Base-by-base conservation (phyloP, 2,329 filamentous ascomycete genomes). In the Cladosporium colombiae region DNA sequence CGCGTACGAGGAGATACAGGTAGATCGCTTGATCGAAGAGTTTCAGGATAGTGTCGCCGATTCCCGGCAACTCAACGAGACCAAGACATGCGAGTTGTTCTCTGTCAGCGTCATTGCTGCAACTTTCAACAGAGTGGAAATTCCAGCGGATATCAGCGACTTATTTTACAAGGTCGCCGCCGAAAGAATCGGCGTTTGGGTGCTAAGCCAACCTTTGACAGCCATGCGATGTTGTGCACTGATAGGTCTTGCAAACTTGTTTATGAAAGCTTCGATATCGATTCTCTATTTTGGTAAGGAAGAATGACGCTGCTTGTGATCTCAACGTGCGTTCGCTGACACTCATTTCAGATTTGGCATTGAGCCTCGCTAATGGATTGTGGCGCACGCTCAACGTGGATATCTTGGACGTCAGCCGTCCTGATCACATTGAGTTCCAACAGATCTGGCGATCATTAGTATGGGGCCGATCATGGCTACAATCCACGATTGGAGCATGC, bases 401-500 rank as follows among this genome's bases (percentile, higher is more conserved):
- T 1, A 27, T 16, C 16, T 13, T 63, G 18, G 60, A 63, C 5
- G 40, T 63, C 31, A 16, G 46, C 16, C 50, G 23, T 18, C 10
- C 60, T 2, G 60, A 63, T 29, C 60, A 63, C 50, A 25, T 63
- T 5, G 60, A 63, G 5, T 13, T 55, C 18, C 60, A 63, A 33
- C 35, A 27, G n/a, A 16, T 63, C 6, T 63, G 60, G 60, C 60
- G 60, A 25, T 63, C 60, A 23, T 18, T 63, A 25, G 60, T 55
- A 8, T 63, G 53, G 16, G 50, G 60, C 11, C 60, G 60, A 13
- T 50, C 60, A 18, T 63, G 60, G 60, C 33, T 63, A 18, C 60
- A 63, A 27, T 63, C 49, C 6, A 63, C 60, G n/a, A 63, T 63
- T 33, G 60, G 60, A 55, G 60, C 33, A 29, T 63, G 60, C 35